Percentiles rank a stretch among this genome's conserved stretches.
phyloP scores from a whole-genome alignment of 2,329 filamentous ascomycete genomes.

The Drechslerella dactyloides region DNA sequence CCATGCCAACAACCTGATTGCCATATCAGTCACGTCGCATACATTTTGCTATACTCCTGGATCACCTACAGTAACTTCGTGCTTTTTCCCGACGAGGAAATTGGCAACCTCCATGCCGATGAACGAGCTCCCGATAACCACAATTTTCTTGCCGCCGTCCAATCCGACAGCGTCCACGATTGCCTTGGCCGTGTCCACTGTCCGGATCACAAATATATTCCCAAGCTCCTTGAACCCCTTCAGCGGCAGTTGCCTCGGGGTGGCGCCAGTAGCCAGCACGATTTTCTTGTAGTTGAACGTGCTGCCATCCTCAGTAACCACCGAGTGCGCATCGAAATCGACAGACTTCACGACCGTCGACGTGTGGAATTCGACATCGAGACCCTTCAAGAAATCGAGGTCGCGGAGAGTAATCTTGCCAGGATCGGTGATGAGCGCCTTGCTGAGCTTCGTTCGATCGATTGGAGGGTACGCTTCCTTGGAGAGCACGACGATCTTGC shows the following conservation, averaged over 20 bases:
- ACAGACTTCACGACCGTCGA: constrained; percentile 72
- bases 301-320: constrained; percentile 75
- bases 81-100: constrained; percentile 74
- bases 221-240: constrained; percentile 82
- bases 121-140: constrained; percentile 90
- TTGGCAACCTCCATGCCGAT: constrained; percentile 98
- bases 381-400: constrained; percentile 75
- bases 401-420: constrained; percentile 79
- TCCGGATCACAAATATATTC: constrained; percentile 86
- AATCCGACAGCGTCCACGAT: constrained; percentile 80
- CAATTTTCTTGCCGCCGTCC: constrained; percentile 85
- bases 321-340: constrained; percentile 75
- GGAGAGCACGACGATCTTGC: constrained; percentile 80
- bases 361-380: constrained; percentile 65
- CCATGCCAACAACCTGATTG: constrained; percentile 75
- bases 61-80: constrained; percentile 71
- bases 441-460: constrained; percentile 93
- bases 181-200: constrained; percentile 74
- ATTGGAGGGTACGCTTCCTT: constrained; percentile 86
- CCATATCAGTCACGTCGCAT: neutral
- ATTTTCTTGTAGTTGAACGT: constrained; percentile 83
- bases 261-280: constrained; percentile 85
- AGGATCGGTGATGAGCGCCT: constrained; percentile 82
- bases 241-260: constrained; percentile 75
- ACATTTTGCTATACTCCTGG: neutral